Base-by-base conservation (phyloP, 495 filamentous ascomycete species). In the Podospora australis region DNA sequence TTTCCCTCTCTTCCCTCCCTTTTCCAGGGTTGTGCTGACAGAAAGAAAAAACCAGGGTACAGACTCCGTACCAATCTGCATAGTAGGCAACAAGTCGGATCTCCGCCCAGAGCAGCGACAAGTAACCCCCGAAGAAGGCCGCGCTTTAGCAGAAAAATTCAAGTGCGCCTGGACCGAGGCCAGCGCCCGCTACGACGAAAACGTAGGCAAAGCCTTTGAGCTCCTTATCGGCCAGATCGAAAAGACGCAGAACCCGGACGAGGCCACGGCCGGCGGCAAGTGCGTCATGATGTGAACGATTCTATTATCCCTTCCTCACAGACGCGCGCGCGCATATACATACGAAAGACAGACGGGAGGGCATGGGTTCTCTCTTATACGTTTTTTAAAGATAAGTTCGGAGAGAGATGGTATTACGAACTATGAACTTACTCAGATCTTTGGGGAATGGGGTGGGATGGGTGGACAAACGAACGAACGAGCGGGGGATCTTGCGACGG, bases 31-130 rank as follows among this genome's bases (percentile, higher is more conserved):
- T 8, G 19, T 19, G 21, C 24, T 24, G 8, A 46, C 21, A 16
- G 16, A 3, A 24, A 21, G 29, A 44, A 10, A 40, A 46, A 47
- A 29, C 35, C 42, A 98, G 92, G 92, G 94, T 57, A 83, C 88
- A 34, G 90, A 96, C 47, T 84, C 80, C 71, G 89, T 95, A 48
- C 94, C 92, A 11, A 81, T 97, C 56, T 86, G 92, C 52, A 81
- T 99, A 41, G 91, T 99, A 17, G 92, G 88, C 53, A 99, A 99
- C 71, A 99, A 99, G 73, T 87, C 81, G 56, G 92, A 99, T 66
- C 78, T 99, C 38, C 87, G 90, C 46, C 77, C 84, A 19, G 90
- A 96, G 63, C 91, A 96, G 64, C 84, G 91, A 44, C 90, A 97
- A 65, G 91, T 99, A 49, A 79, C 83, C 16, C 63, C 78, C 23